Evolutionary conservation across 2,329 filamentous ascomycete species (phyloP), one percentile per base, ranked within the genome.

Genomic region (Metarhizium guizhouense): DNA sequence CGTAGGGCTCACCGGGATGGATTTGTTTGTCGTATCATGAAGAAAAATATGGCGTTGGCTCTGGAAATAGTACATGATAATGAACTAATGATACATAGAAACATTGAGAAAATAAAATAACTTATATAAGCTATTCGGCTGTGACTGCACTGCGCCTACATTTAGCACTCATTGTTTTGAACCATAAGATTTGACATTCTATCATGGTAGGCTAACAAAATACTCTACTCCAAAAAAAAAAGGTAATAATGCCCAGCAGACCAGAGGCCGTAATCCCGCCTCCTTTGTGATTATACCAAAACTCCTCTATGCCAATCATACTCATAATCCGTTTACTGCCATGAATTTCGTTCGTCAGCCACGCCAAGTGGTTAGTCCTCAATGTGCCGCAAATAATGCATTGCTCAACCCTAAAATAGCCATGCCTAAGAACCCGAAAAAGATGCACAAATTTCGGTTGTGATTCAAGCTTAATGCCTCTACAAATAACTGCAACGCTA

Each of bases 341-440:
- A 20, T 20, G n/a, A 45, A 20, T 7, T 6, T 10, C 42, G 7
- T 20, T 25, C 42, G 1, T 34, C 32, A 34, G 32, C 10, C 32
- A 34, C 20, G 18, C 7, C 45, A 30, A 13, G 25, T n/a, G 6
- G 13, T 16, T 6, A 7, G 10, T 30, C 5, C 49, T 70, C 57
- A 76, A 57, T 77, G 75, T 20, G 67, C 68, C 2, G 87, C 84
- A n/a, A 90, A 92, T 60, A 96, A 76, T 42, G 92, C 90, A 71
- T 85, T 90, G 70, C 89, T 95, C 53, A 94, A 61, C 0, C 92
- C 93, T 72, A 99, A 76, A 56, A 97, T 74, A 0, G 84, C 84
- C 92, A 97, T 97, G 1, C 94, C 89, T 29, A 88, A 65, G 73
- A 95, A 94, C 7, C 85, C 90, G 74, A 90, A 92, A 29, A 83